Conservation (phyloP, 2,329 filamentous ascomycete species). For the Elsinoe arachidis region DNA sequence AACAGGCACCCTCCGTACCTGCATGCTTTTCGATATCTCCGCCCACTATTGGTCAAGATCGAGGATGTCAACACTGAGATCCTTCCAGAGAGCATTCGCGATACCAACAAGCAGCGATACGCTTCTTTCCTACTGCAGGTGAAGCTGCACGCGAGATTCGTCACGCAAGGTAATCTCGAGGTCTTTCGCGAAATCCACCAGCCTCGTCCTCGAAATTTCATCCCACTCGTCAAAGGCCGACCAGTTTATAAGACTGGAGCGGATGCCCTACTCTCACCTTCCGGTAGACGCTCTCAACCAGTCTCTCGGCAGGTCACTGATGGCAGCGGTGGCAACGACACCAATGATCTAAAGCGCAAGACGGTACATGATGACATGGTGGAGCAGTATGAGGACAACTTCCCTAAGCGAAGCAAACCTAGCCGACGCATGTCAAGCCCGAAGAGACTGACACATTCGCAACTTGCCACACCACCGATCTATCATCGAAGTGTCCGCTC, state of each 20-base stretch:
- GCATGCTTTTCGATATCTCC: neutral
- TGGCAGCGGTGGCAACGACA: too few relatives aligned
- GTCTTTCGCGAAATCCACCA: neutral
- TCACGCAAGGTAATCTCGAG: slow-evolving; percentile 4
- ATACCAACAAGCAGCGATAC: neutral
- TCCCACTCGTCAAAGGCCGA: neutral
- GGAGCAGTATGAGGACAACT: too few relatives aligned
- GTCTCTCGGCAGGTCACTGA: too few relatives aligned
- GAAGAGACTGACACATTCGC: too few relatives aligned
- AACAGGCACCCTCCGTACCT: neutral
- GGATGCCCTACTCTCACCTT: neutral
- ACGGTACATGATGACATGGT: too few relatives aligned
- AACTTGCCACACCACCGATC: too few relatives aligned
- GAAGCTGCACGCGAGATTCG: slow-evolving; percentile 8
- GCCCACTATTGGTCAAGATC: neutral
- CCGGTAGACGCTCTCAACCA: too few relatives aligned
- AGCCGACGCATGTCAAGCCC: too few relatives aligned
- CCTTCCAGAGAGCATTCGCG: neutral
- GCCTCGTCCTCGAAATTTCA: slow-evolving; percentile 4
- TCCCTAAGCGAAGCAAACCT: too few relatives aligned
- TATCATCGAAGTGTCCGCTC: too few relatives aligned
- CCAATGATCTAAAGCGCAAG: too few relatives aligned
- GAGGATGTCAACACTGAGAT: neutral
- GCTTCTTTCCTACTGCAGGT: neutral
- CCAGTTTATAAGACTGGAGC: neutral